These are phyloP conservation scores for Erodium moschatum DNA, from an alignment of 441 rosid genomes.

Conservation along the genomic window DNA sequence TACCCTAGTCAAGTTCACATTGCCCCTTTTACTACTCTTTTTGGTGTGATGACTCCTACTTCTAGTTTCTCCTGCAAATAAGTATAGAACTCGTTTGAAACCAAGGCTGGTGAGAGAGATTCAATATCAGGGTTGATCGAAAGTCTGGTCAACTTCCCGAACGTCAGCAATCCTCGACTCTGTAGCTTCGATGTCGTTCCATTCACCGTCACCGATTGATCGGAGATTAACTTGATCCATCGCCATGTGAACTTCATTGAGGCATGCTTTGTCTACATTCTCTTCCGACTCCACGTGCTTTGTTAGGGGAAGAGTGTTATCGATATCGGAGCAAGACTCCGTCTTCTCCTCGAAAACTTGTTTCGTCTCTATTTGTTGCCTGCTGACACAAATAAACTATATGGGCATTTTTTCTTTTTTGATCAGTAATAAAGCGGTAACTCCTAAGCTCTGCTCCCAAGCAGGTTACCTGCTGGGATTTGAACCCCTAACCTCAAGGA, in stretches of 20 bases:
- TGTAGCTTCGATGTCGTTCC: constrained; percentile 87
- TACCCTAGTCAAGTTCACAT: too few relatives aligned
- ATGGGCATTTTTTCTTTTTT: background rate
- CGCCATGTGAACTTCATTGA: constrained; percentile 22
- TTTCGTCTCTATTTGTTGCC: constrained; percentile 65
- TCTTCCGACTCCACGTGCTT: constrained; percentile 65
- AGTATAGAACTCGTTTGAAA: too few relatives aligned
- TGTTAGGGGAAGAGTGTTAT: constrained; percentile 40
- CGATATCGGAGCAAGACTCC: constrained; percentile 37
- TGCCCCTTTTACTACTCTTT: too few relatives aligned
- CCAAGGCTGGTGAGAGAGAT: too few relatives aligned
- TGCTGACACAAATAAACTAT: constrained; percentile 23
- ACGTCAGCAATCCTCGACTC: constrained; percentile 75
- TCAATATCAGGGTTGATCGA: too few relatives aligned
- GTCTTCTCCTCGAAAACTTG: constrained; percentile 72
- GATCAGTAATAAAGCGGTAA: too few relatives aligned
- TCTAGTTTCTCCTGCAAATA: too few relatives aligned
- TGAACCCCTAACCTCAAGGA: too few relatives aligned
- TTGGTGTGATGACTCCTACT: too few relatives aligned
- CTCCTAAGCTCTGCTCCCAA: too few relatives aligned
- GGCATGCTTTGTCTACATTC: constrained; percentile 81
- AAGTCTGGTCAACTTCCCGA: constrained; percentile 31
- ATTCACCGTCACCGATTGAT: constrained; percentile 22
- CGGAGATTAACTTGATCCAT: constrained; percentile 35
- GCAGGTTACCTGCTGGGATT: too few relatives aligned